A percentile compares a stretch with the other conserved stretches of the same genome.
phyloP scores from a whole-genome alignment of 345 rosid genomes.

The Clarkia xantiana region DNA sequence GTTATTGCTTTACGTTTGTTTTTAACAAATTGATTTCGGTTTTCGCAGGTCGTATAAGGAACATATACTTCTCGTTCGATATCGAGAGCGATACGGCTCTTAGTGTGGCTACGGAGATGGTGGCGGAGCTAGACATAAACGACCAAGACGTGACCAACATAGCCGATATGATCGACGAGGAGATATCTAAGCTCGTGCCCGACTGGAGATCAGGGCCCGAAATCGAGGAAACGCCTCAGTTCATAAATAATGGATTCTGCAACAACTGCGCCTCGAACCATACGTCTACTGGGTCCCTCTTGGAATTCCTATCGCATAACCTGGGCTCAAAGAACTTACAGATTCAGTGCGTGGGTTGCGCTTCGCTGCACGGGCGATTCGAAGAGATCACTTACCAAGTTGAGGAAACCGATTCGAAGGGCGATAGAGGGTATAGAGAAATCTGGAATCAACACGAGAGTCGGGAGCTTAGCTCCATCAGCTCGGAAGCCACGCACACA shows the following conservation, averaged over 20 bases:
- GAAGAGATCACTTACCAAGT: slow-evolving; percentile 59
- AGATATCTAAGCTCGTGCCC: slow-evolving; percentile 68
- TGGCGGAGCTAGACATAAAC: slow-evolving; percentile 72
- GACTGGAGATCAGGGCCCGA: slow-evolving; percentile 65
- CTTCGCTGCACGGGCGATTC: slow-evolving; percentile 73
- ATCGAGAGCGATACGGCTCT: slow-evolving; percentile 61
- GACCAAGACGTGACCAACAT: slow-evolving; percentile 69
- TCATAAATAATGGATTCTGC: slow-evolving; percentile 41
- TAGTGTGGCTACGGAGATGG: slow-evolving; percentile 94
- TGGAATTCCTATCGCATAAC: slow-evolving; percentile 33
- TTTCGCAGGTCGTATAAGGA: slow-evolving; percentile 48
- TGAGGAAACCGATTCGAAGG: slow-evolving; percentile 19
- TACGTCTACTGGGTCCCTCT: slow-evolving; percentile 53
- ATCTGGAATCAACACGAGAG: slow-evolving; percentile 65
- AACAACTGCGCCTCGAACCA: slow-evolving; percentile 49
- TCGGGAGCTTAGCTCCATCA: slow-evolving; percentile 51
- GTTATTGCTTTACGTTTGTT: not conserved
- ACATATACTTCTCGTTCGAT: slow-evolving; percentile 82
- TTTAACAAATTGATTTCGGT: not conserved
- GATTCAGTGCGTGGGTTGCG: slow-evolving; percentile 46
- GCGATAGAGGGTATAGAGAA: slow-evolving; percentile 26
- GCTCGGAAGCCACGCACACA: slow-evolving; percentile 34
- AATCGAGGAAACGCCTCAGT: slow-evolving; percentile 43
- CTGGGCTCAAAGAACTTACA: slow-evolving; percentile 19
- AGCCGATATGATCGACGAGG: slow-evolving; percentile 82